These are phyloP conservation scores for Acorus gramineus DNA, from an alignment of 106 monocot genomes.

Conservation along the genomic window DNA sequence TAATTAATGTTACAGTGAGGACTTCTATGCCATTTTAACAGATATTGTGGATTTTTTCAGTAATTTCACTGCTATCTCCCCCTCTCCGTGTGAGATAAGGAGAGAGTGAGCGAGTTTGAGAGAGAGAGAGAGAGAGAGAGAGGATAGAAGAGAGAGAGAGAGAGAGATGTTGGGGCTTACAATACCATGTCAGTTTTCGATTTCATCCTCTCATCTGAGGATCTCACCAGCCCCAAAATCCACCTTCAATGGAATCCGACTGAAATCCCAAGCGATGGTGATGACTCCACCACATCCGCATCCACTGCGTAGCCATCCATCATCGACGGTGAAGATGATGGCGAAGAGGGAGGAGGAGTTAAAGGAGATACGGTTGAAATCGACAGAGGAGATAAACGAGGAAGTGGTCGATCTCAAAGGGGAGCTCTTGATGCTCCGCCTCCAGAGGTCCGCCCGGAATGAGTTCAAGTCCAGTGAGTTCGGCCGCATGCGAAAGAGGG, in stretches of 20 bases:
- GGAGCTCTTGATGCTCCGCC: conserved; percentile 78
- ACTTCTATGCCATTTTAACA: too few relatives aligned
- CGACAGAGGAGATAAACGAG: conserved; percentile 79
- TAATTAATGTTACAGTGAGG: too few relatives aligned
- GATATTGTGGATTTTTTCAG: too few relatives aligned
- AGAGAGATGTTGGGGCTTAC: too few relatives aligned
- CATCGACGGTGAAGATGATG: conserved; percentile 32
- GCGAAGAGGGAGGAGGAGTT: conserved; percentile 82
- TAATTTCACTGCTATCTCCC: too few relatives aligned
- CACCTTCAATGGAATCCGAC: conserved; percentile 34
- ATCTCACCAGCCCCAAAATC: neutral
- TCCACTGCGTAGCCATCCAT: conserved; percentile 1
- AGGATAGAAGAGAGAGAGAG: too few relatives aligned
- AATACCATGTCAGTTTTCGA: too few relatives aligned
- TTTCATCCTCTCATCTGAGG: too few relatives aligned
- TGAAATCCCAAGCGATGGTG: conserved; percentile 7
- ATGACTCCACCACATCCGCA: neutral
- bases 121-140: too few relatives aligned
- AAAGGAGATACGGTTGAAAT: conserved; percentile 64
- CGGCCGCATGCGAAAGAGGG: conserved; percentile 81
- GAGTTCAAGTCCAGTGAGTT: conserved; percentile 89
- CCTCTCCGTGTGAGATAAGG: too few relatives aligned
- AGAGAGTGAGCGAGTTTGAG: too few relatives aligned
- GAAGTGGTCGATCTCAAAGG: conserved; percentile 94
- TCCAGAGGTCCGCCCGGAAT: conserved; percentile 77